Percentiles rank a stretch among this genome's conserved stretches.
phyloP scores from a whole-genome alignment of 495 filamentous ascomycete species.

The Trichoderma erinaceum region DNA sequence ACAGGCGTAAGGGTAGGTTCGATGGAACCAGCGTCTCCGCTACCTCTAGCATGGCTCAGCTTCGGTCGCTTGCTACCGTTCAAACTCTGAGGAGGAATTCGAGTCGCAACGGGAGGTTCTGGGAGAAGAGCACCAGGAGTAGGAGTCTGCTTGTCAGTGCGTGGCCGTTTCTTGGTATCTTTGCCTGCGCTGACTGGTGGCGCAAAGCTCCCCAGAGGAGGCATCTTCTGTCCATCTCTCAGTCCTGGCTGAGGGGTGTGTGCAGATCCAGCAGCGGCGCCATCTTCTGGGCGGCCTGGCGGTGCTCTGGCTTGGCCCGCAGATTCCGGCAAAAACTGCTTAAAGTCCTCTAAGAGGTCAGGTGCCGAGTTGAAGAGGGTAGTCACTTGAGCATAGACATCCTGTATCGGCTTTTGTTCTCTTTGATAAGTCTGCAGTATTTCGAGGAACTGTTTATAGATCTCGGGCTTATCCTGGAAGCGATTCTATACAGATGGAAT shows the following conservation, averaged over 20 bases:
- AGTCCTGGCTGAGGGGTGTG: slow-evolving; percentile 43
- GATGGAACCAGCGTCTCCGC: slow-evolving; percentile 61
- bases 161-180: slow-evolving; percentile 68
- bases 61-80: slow-evolving; percentile 55
- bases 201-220: slow-evolving; percentile 90
- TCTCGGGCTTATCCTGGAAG: slow-evolving; percentile 89
- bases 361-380: slow-evolving; percentile 86
- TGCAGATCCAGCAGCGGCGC: slow-evolving; percentile 38
- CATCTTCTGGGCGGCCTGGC: slow-evolving; percentile 60
- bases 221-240: slow-evolving; percentile 63
- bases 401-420: slow-evolving; percentile 96
- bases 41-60: slow-evolving; percentile 53
- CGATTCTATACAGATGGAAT: slow-evolving; percentile 63
- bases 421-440: slow-evolving; percentile 98
- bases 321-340: slow-evolving; percentile 96
- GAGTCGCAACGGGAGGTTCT: slow-evolving; percentile 33
- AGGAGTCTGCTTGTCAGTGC: slow-evolving; percentile 36
- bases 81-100: slow-evolving; percentile 27
- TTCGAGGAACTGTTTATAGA: slow-evolving; percentile 98
- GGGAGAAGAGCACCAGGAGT: slow-evolving; percentile 25
- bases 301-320: slow-evolving; percentile 80
- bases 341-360: slow-evolving; percentile 98
- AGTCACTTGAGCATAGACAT: slow-evolving; percentile 97
- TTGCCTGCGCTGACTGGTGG: slow-evolving; percentile 70
- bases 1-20: slow-evolving; percentile 83